Percentiles rank a stretch among this genome's conserved stretches.
Conservation (phyloP, 2,329 filamentous ascomycete species). For the Aspergillus sp. region DNA sequence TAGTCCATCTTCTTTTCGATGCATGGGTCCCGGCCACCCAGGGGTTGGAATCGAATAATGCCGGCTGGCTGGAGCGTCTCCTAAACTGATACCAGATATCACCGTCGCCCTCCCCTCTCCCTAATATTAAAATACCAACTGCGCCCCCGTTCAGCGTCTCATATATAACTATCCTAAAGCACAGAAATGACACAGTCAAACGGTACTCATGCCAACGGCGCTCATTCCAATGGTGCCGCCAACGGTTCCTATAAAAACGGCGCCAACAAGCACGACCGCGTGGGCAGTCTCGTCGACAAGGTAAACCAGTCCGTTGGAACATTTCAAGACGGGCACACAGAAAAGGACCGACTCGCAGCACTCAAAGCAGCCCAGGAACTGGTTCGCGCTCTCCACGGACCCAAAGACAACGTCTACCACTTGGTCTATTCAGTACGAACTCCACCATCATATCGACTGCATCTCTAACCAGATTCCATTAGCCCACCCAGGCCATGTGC, state of each 20-base stretch:
- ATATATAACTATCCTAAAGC: no score
- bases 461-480: neutral
- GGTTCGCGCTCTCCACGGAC: conserved; percentile 6
- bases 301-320: neutral
- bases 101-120: no score
- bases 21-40: no score
- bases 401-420: conserved; percentile 11
- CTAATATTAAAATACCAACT: no score
- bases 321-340: neutral
- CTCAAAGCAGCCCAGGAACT: conserved; percentile 11
- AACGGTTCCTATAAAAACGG: neutral
- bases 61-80: neutral
- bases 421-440: conserved; percentile 12
- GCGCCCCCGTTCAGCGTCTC: no score
- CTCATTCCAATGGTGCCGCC: no score
- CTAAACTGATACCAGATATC: neutral
- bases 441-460: no score
- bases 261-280: neutral
- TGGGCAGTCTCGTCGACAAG: conserved; percentile 3
- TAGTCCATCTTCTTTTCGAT: no score
- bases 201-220: neutral
- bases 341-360: conserved; percentile 8
- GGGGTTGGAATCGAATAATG: neutral
- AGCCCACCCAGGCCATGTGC: conserved; percentile 17
- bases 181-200: no score